Conservation (phyloP, 345 rosid species). For the Hibiscus tridactylites region DNA sequence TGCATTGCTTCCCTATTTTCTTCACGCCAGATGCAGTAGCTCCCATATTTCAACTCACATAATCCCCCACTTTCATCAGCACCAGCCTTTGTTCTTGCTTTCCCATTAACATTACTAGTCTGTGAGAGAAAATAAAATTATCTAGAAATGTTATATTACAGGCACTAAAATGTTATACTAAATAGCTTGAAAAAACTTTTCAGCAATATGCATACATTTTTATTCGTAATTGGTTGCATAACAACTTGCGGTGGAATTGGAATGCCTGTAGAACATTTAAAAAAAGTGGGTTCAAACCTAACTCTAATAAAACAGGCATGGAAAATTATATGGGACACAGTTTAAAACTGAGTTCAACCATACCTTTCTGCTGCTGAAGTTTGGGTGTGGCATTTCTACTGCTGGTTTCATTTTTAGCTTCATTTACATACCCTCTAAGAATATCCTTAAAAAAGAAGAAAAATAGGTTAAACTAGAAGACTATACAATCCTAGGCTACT, state of each 20-base stretch:
- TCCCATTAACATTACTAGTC: slow-evolving; percentile 23
- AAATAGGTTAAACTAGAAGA: slow-evolving; percentile 1
- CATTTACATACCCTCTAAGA: slow-evolving; percentile 14
- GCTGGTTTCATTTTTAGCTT: slow-evolving; percentile 25
- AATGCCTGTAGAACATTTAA: slow-evolving; percentile 25
- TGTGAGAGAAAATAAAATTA: slow-evolving; percentile 25
- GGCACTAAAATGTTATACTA: background rate
- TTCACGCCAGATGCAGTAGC: slow-evolving; percentile 80
- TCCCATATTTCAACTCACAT: slow-evolving; percentile 40
- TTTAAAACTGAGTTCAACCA: slow-evolving; percentile 3
- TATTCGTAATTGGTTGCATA: slow-evolving; percentile 14
- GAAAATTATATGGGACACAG: slow-evolving; percentile 3
- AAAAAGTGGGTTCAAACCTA: background rate
- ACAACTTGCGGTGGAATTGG: slow-evolving; percentile 17
- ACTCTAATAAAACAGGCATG: slow-evolving; percentile 1
- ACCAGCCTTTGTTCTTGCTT: slow-evolving; percentile 14
- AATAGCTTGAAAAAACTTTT: background rate
- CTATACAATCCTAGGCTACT: background rate
- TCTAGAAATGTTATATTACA: slow-evolving; percentile 7
- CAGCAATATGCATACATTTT: slow-evolving; percentile 31
- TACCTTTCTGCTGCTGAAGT: slow-evolving; percentile 29
- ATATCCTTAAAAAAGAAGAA: slow-evolving; percentile 26
- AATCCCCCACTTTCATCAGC: slow-evolving; percentile 40
- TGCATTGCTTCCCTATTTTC: slow-evolving; percentile 74
- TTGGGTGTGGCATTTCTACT: slow-evolving; percentile 8